These are phyloP conservation scores for Alnus rubra DNA, from an alignment of 306 rosid genomes.

Conservation along the genomic window DNA sequence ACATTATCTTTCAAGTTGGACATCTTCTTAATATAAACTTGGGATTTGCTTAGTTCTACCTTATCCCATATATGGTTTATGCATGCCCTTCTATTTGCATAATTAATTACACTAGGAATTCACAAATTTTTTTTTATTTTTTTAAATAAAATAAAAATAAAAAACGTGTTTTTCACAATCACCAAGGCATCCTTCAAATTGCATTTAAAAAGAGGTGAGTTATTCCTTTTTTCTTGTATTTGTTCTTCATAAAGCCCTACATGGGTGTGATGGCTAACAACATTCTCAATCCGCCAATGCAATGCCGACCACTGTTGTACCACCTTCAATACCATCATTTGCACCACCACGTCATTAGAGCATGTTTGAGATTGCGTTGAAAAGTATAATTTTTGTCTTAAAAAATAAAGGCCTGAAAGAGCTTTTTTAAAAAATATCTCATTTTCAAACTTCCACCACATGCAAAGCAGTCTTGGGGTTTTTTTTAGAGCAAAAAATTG, in stretches of 20 bases:
- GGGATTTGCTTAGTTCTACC: background rate
- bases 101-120: background rate
- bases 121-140: background rate
- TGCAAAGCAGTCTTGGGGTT: no score
- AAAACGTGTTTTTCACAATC: background rate
- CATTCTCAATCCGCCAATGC: background rate
- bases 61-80: background rate
- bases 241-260: background rate
- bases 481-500: no score
- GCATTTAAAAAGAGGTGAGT: background rate
- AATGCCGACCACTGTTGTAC: background rate
- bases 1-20: conserved; percentile 11
- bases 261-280: background rate
- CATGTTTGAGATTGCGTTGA: no score
- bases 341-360: background rate
- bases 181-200: background rate
- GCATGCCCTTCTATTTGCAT: background rate
- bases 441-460: no score
- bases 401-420: no score
- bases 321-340: background rate
- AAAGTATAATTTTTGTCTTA: no score
- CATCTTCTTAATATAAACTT: conserved; percentile 5
- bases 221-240: background rate
- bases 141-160: no score
- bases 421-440: no score